phyloP scores from a whole-genome alignment of 1,139 yeast genomes.

The Yamadazyma siamensis region DNA sequence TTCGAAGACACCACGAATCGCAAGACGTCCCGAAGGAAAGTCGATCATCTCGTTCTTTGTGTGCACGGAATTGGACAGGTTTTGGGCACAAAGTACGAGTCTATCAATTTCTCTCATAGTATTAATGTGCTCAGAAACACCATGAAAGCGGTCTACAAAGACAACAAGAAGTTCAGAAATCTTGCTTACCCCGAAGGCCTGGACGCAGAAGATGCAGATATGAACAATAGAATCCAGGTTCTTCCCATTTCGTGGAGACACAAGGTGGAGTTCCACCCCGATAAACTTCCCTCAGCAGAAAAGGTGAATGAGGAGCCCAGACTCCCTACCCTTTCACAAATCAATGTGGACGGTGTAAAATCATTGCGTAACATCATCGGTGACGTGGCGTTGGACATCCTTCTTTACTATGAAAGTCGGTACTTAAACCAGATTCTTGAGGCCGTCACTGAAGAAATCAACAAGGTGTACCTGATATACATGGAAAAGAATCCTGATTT shows the following conservation, averaged over 20 bases:
- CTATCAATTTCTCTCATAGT: slow-evolving; percentile 84
- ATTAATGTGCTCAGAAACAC: slow-evolving; percentile 67
- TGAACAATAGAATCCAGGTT: slow-evolving; percentile 67
- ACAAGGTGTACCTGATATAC: slow-evolving; percentile 61
- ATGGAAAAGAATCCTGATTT: slow-evolving; percentile 67
- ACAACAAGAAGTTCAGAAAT: slow-evolving; percentile 40
- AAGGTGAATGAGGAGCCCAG: slow-evolving; percentile 30
- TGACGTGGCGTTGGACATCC: slow-evolving; percentile 81
- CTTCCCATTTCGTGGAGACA: slow-evolving; percentile 80
- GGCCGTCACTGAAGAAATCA: slow-evolving; percentile 69
- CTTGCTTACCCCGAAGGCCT: slow-evolving; percentile 28
- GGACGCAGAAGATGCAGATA: slow-evolving; percentile 15
- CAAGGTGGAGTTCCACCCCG: slow-evolving; percentile 58
- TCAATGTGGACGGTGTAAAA: slow-evolving; percentile 78
- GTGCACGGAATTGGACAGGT: slow-evolving; percentile 95
- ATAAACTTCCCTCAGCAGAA: slow-evolving; percentile 27
- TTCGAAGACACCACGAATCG: slow-evolving; percentile 37
- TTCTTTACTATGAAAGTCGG: slow-evolving; percentile 77
- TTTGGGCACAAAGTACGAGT: slow-evolving; percentile 73
- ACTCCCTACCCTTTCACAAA: slow-evolving; percentile 64
- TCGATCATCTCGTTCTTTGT: slow-evolving; percentile 80
- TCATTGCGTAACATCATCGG: slow-evolving; percentile 77
- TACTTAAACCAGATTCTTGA: slow-evolving; percentile 61
- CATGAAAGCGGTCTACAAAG: slow-evolving; percentile 53
- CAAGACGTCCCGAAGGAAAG: slow-evolving; percentile 43